Conservation (phyloP, 805 yeast species). For the Zygoascus biomembranicola region DNA sequence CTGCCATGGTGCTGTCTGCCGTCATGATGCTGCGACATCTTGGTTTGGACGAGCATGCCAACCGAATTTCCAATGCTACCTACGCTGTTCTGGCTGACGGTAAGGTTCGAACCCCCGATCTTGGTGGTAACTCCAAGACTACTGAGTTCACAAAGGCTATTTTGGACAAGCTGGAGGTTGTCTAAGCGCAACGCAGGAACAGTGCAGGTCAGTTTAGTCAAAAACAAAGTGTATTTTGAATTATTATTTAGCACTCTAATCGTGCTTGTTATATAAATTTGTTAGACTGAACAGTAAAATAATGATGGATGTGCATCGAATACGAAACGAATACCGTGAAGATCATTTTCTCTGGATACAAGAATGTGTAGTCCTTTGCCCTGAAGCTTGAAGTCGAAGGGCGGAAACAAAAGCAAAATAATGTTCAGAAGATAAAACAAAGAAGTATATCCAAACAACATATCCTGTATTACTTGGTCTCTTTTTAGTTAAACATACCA, state of each 20-base stretch:
- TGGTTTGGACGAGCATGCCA: constrained; percentile 78
- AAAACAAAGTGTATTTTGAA: neutral
- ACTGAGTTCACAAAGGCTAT: constrained; percentile 93
- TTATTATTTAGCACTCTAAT: neutral
- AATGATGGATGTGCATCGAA: neutral
- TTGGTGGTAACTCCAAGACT: constrained; percentile 85
- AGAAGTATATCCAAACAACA: too few species aligned
- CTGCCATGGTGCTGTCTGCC: constrained; percentile 91
- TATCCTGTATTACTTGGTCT: too few species aligned
- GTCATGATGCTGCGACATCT: constrained; percentile 91
- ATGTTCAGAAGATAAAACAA: too few species aligned
- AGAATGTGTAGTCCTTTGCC: too few species aligned
- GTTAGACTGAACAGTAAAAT: neutral
- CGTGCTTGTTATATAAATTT: neutral
- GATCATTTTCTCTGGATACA: too few species aligned
- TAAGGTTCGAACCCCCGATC: constrained; percentile 74
- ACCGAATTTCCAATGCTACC: constrained; percentile 81
- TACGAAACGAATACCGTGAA: too few species aligned
- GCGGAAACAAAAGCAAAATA: too few species aligned
- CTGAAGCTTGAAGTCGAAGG: too few species aligned
- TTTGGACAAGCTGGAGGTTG: constrained; percentile 52
- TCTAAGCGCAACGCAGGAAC: constrained; percentile 5
- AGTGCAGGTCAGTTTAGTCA: neutral
- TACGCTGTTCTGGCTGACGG: constrained; percentile 87
- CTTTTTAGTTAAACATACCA: too few species aligned